A percentile compares a stretch with the other conserved stretches of the same genome.
Evolutionary conservation across 164 flowering plant genomes (phyloP).

Genomic region (Vitis rotundifolia): DNA sequence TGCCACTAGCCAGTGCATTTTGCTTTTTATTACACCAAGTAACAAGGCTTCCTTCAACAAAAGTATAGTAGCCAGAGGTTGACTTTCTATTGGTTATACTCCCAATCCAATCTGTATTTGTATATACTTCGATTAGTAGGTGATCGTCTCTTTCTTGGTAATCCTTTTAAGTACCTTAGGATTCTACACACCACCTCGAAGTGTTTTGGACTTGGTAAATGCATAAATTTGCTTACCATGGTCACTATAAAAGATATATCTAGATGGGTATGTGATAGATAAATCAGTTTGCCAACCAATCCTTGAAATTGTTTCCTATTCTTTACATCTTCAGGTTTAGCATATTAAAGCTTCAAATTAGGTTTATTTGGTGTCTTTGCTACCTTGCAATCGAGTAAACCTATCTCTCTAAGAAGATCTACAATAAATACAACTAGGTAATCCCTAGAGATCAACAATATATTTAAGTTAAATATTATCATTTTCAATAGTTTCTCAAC

Average conservation of each 20-base stretch:
- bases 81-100: background rate
- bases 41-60: background rate
- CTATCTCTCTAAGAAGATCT: too few relatives aligned
- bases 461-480: too few relatives aligned
- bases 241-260: background rate
- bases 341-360: background rate
- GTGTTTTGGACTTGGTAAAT: background rate
- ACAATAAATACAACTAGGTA: too few relatives aligned
- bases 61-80: background rate
- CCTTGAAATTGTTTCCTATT: too few relatives aligned
- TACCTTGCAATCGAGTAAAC: background rate
- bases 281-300: too few relatives aligned
- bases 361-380: background rate
- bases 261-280: background rate
- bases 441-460: too few relatives aligned
- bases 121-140: background rate
- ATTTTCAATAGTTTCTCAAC: too few relatives aligned
- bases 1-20: background rate
- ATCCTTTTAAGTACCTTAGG: background rate
- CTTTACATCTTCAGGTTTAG: background rate
- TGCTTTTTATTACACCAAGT: too few relatives aligned
- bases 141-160: background rate
- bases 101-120: background rate
- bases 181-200: background rate
- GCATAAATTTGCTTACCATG: background rate